Evolutionary conservation across 805 yeast species (phyloP), one percentile per base, ranked within the genome.

Genomic region (Debaryomyces hansenii): DNA sequence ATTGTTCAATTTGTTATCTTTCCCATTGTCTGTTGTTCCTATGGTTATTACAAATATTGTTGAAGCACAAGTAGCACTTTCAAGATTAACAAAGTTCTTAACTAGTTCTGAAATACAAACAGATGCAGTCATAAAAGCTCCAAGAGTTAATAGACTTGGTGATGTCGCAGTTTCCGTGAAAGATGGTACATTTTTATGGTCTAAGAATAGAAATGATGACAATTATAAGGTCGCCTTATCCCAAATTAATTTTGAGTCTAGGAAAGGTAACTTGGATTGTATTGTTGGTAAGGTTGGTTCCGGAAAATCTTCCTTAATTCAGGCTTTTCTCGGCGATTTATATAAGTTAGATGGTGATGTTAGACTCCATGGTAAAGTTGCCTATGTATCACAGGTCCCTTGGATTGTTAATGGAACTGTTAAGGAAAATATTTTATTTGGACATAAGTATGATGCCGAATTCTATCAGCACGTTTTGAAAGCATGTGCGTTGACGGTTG

Each of bases 341-440:
- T 82, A 85, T 64, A 85, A 86, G 64, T 75, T 83, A 15, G 77
- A 80, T 42, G 98, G 98, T 37, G 69, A 77, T 16, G 91, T 87
- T 4, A 72, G 73, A 14, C 79, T 85, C 9, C 84, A 79, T 60
- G 98, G 97, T 36, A 75, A 79, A 40, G 74, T 88, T 31, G 97
- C 97, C 0, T 92, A 91, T 64, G 96, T 87, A 36, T 84, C 96
- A 2, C 98, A 91, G 67, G 83, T 87, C 34, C 95, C 99, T 1
- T 94, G 99, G 99, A 90, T 94, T 52, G 86, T 90, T 87, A 94
- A 94, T 62, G 98, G 96, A 31, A 77, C 95, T 3, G 92, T 94
- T 4, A 85, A 81, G 56, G 97, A 94, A 27, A 94, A 94, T 61
- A 88, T 94, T 59, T 65, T 90, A 44, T 94, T 94, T 68, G 99